A percentile compares a stretch with the other conserved stretches of the same genome.
Conservation (phyloP, 1,139 yeast genomes). For the Suhomyces anneliseae region DNA sequence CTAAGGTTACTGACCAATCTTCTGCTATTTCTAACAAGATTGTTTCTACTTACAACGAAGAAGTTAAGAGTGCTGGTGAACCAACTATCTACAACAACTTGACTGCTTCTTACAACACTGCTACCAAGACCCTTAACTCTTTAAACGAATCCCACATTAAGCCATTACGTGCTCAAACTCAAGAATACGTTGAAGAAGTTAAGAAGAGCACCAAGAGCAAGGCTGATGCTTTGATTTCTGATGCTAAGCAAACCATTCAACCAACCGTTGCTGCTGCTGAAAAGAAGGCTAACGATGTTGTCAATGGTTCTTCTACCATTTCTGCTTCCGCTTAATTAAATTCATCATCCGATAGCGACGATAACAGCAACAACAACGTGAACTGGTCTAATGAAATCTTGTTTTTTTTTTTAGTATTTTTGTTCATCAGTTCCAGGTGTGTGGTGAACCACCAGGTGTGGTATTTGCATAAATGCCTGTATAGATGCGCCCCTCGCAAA, state of each 20-base stretch:
- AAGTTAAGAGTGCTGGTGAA: constrained; percentile 21
- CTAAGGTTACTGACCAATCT: constrained; percentile 28
- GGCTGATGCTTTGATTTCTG: constrained; percentile 37
- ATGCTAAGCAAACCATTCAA: constrained; percentile 26
- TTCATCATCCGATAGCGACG: no score
- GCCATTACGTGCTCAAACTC: constrained; percentile 44
- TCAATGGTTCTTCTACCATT: constrained; percentile 17
- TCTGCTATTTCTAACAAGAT: constrained; percentile 34
- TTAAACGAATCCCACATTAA: constrained; percentile 40
- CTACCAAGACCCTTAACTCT: constrained; percentile 33
- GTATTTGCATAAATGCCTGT: background rate
- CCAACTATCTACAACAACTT: constrained; percentile 28
- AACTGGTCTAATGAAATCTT: background rate
- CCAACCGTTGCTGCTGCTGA: constrained; percentile 9
- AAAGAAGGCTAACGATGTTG: constrained; percentile 15
- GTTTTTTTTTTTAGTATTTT: background rate
- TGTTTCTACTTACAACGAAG: constrained; percentile 37
- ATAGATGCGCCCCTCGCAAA: background rate
- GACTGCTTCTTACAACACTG: constrained; percentile 39
- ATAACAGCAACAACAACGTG: background rate
- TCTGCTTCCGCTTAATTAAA: constrained; percentile 16
- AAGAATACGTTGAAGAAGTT: constrained; percentile 38
- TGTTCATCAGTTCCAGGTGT: background rate
- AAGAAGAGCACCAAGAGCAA: constrained; percentile 30
- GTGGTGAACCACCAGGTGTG: background rate